Conservation (phyloP, 129 eudicot genomes). For the Flaveria sonorensis region DNA sequence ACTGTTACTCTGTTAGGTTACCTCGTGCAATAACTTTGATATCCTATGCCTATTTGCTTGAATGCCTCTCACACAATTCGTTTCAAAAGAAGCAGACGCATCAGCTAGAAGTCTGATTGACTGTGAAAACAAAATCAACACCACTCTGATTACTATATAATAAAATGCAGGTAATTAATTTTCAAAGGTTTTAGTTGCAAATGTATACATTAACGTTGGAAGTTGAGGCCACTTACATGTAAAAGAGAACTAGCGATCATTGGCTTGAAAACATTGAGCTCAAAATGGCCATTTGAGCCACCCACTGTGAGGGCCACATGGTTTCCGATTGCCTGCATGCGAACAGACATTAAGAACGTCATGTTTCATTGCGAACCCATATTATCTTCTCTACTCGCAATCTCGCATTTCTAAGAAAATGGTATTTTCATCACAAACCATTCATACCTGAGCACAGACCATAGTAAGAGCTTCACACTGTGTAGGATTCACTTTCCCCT, state of each 20-base stretch:
- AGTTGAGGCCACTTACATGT: slow-evolving; percentile 57
- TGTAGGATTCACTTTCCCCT: slow-evolving; percentile 98
- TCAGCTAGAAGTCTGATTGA: slow-evolving; percentile 88
- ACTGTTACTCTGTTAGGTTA: slow-evolving; percentile 22
- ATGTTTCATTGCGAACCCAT: neutral
- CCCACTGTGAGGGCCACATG: slow-evolving; percentile 95
- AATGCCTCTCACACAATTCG: slow-evolving; percentile 93
- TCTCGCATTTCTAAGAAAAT: neutral
- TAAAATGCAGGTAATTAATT: neutral
- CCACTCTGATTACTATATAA: slow-evolving; percentile 2
- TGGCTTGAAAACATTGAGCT: slow-evolving; percentile 93
- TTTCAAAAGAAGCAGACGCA: slow-evolving; percentile 91
- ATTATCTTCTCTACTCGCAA: neutral
- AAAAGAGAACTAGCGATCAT: slow-evolving; percentile 81
- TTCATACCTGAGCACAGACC: slow-evolving; percentile 97
- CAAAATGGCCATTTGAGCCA: slow-evolving; percentile 96
- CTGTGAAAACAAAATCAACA: slow-evolving; percentile 44
- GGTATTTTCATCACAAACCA: neutral
- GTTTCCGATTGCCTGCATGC: slow-evolving; percentile 85
- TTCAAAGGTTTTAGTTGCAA: neutral
- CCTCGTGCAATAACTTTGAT: slow-evolving; percentile 81
- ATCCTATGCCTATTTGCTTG: slow-evolving; percentile 88
- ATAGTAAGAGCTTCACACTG: slow-evolving; percentile 98
- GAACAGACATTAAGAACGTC: neutral
- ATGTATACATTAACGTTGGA: neutral